Evolutionary conservation across 1,284 basidiomycete species (phyloP), one percentile per base, ranked within the genome.

Genomic region (Lentinus polychrous): DNA sequence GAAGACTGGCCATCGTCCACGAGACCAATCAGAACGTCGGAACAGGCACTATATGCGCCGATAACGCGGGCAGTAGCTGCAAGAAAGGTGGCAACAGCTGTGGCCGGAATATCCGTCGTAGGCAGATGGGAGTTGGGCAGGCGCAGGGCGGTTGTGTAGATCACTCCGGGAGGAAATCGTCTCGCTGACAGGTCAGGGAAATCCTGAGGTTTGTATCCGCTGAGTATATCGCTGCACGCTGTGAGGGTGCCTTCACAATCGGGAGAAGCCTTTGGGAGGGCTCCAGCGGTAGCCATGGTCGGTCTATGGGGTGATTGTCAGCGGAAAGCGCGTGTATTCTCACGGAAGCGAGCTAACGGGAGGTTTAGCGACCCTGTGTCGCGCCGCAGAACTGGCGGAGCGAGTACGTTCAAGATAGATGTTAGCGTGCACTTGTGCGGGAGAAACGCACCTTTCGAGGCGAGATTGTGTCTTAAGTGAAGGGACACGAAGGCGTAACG

Each of bases 11-110:
- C 45, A 27, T 40, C 53, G 31, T 51, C 49, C 45, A 53, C 57
- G 36, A 70, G 43, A n/a, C 64, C 69, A 27, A 75, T 46, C 2
- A 75, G 59, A 4, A 75, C 53, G 52, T 75, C 72, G 2, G 60
- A 58, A 23, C 55, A 58, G 32, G 62, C 66, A 48, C 66, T 69
- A 53, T 74, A 74, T 35, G 62, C 56, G 31, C 70, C 72, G 8
- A 75, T 57, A 22, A 71, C 55, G 11, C 66, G 62, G 3, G 63
- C 65, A 36, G 71, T 57, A 4, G 67, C 65, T 7, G 50, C 46
- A 15, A 65, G 56, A 15, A 73, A 51, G 33, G 62, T 41, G 8
- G 42, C 33, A 33, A 45, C 22, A 15, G 27, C 22, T 7, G 35
- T 41, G 17, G 38, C 23, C 12, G 18, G 27, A 7, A 8, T 18